Evolutionary conservation across 768 basidiomycete species (phyloP).

Genomic region (Agrocybe chaxingu): DNA sequence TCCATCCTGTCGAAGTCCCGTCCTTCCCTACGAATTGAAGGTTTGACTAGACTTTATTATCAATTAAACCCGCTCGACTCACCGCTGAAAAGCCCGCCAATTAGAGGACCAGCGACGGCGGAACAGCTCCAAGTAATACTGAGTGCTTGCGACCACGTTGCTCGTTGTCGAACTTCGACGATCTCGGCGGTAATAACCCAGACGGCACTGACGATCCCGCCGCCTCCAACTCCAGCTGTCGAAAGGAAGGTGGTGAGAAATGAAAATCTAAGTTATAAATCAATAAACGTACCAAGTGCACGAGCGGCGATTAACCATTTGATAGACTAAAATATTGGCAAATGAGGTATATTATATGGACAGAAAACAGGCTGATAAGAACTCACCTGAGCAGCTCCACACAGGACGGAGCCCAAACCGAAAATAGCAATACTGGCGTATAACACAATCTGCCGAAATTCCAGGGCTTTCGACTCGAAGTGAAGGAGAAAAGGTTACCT

Average conservation of each 20-base stretch:
- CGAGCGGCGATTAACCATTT: constrained; percentile 68
- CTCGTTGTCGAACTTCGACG: constrained; percentile 64
- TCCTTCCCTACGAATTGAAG: constrained; percentile 23
- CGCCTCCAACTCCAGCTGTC: constrained; percentile 77
- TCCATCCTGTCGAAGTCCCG: constrained; percentile 54
- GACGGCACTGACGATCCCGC: constrained; percentile 81
- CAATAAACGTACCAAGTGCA: constrained; percentile 32
- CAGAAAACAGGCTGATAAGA: constrained; percentile 11
- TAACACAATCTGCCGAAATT: constrained; percentile 50
- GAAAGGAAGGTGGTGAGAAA: constrained; percentile 15
- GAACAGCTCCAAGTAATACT: constrained; percentile 87
- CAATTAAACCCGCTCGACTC: constrained; percentile 19
- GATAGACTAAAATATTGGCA: constrained; percentile 36
- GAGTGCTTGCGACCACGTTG: constrained; percentile 83
- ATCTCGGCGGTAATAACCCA: constrained; percentile 88
- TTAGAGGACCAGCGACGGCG: constrained; percentile 75
- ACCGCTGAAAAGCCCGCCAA: constrained; percentile 85
- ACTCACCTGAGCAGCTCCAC: constrained; percentile 68
- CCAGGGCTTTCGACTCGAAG: constrained; percentile 1
- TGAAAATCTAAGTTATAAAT: constrained; percentile 18
- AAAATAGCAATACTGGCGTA: constrained; percentile 75
- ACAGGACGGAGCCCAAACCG: constrained; percentile 74
- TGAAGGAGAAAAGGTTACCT: constrained; percentile 40
- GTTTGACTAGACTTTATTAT: too few relatives aligned
- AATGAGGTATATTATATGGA: constrained; percentile 13